Evolutionary conservation across 768 basidiomycete species (phyloP).

Genomic region (Termitomyces sp.): DNA sequence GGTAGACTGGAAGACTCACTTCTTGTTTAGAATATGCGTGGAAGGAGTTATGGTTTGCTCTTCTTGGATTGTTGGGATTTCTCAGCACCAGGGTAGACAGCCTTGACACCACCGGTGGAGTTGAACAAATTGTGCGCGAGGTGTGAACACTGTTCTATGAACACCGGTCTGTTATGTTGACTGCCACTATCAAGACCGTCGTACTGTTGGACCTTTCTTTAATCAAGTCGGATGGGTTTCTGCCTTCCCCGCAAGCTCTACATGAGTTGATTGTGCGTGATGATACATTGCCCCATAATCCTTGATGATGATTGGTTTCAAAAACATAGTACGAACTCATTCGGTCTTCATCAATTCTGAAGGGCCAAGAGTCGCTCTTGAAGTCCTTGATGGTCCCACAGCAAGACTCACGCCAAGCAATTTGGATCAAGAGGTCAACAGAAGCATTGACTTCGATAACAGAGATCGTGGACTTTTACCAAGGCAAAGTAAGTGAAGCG

Average conservation of each 20-base stretch:
- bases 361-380: conserved; percentile 41
- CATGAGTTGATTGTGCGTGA: conserved; percentile 58
- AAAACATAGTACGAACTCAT: conserved; percentile 60
- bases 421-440: conserved; percentile 26
- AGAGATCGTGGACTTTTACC: conserved; percentile 44
- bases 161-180: background rate
- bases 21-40: conserved; percentile 51
- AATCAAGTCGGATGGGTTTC: conserved; percentile 44
- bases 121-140: conserved; percentile 49
- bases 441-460: conserved; percentile 38
- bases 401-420: conserved; percentile 17
- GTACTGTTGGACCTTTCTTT: conserved; percentile 46
- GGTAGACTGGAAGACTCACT: background rate
- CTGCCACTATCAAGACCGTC: conserved; percentile 33
- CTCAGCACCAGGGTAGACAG: conserved; percentile 48
- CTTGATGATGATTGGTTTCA: background rate
- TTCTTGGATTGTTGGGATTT: conserved; percentile 51
- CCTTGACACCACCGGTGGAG: conserved; percentile 44
- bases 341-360: conserved; percentile 43
- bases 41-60: conserved; percentile 57
- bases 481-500: conserved; percentile 40
- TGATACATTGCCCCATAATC: background rate
- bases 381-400: conserved; percentile 29
- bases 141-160: conserved; percentile 25
- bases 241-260: conserved; percentile 47